Conservation (phyloP, 164 flowering plant species). For the Sedum album region DNA sequence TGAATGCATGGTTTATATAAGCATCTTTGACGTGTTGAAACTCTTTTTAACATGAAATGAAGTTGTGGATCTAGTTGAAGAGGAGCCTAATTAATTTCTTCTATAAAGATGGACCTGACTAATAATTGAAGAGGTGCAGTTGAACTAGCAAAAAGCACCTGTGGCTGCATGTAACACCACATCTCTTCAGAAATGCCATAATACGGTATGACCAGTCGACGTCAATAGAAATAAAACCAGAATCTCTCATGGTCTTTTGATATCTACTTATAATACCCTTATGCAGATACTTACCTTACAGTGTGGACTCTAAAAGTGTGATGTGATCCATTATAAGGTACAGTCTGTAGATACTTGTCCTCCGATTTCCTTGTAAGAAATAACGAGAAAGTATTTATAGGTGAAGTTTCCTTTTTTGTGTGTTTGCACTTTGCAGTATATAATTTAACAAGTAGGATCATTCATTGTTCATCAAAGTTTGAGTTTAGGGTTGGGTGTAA, state of each 20-base stretch:
- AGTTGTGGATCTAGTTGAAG: not conserved
- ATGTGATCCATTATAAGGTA: too few species aligned
- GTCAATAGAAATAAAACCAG: not conserved
- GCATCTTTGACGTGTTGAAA: not conserved
- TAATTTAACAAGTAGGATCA: not conserved
- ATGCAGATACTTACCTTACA: not conserved
- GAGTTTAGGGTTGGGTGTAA: not conserved
- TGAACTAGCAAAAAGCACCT: not conserved
- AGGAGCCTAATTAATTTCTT: not conserved
- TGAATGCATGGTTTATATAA: slow-evolving; percentile 11
- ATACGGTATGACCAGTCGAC: not conserved
- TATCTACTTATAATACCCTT: too few species aligned
- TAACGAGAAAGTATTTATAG: not conserved
- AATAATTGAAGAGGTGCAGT: not conserved
- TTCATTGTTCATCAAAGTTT: too few species aligned
- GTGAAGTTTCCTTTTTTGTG: too few species aligned
- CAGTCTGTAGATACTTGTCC: not conserved
- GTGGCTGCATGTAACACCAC: not conserved
- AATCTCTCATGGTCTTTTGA: not conserved
- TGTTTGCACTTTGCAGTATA: not conserved
- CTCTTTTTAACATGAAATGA: not conserved
- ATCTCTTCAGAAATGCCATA: not conserved
- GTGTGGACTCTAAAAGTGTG: not conserved
- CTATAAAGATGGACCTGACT: not conserved
- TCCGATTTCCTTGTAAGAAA: not conserved